Evolutionary conservation across 2,329 filamentous ascomycete genomes (phyloP).

Genomic region (Penicillium sp.): DNA sequence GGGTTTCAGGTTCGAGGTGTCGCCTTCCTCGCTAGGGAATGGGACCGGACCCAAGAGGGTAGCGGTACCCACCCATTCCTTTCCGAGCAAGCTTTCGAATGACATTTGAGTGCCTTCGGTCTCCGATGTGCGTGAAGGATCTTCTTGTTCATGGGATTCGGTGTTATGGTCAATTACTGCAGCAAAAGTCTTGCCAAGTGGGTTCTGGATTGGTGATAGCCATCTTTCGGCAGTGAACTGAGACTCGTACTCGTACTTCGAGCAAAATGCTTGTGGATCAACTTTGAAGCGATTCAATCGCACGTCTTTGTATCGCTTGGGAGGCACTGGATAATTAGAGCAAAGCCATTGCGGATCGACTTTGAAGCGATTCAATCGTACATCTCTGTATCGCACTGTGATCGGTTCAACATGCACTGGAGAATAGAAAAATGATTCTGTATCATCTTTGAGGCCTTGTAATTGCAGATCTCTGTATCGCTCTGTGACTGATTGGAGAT

Average conservation of each 20-base stretch:
- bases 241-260: constrained; percentile 28
- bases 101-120: not conserved
- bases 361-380: constrained; percentile 27
- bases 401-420: no score
- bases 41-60: constrained; percentile 25
- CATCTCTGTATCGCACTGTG: constrained; percentile 14
- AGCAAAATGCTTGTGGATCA: constrained; percentile 29
- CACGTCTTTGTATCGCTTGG: constrained; percentile 16
- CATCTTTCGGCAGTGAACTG: constrained; percentile 24
- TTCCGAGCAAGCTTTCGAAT: constrained; percentile 8
- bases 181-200: constrained; percentile 25
- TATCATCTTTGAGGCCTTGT: no score
- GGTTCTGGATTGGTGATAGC: constrained; percentile 27
- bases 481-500: constrained; percentile 6
- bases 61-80: constrained; percentile 31
- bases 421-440: no score
- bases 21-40: constrained; percentile 1
- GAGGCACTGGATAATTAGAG: constrained; percentile 7
- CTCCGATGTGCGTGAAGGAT: no score
- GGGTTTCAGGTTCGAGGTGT: not conserved
- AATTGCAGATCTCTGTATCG: not conserved
- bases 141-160: not conserved
- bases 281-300: constrained; percentile 26
- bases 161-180: constrained; percentile 11
- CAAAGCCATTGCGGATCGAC: constrained; percentile 28